Evolutionary conservation across 2,329 filamentous ascomycete genomes (phyloP).

Genomic region (Alternaria sp.): DNA sequence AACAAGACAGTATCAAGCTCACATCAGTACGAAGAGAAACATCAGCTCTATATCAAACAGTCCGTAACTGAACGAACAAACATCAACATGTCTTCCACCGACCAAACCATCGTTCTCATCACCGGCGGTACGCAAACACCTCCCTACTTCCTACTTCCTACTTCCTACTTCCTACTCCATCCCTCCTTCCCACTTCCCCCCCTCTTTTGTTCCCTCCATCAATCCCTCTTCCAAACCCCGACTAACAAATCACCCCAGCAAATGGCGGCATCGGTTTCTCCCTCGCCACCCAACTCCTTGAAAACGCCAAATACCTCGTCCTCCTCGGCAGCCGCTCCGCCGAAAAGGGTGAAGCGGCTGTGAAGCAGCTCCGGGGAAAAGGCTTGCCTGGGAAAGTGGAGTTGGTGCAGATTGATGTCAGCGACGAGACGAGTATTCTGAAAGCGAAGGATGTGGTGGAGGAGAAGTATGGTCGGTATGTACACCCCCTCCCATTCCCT

Average conservation of each 20-base stretch:
- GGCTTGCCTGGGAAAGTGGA: constrained; percentile 38
- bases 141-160: neutral
- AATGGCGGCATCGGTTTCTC: constrained; percentile 58
- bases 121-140: constrained; percentile 40
- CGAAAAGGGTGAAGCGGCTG: constrained; percentile 30
- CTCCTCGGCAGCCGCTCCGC: constrained; percentile 23
- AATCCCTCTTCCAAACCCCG: neutral
- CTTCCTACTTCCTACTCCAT: neutral
- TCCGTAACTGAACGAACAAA: neutral
- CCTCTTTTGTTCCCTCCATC: neutral
- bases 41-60: neutral
- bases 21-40: neutral
- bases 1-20: neutral
- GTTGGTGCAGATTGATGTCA: constrained; percentile 51
- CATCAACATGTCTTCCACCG: constrained; percentile 1
- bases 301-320: constrained; percentile 37
- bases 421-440: constrained; percentile 49
- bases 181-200: neutral
- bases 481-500: neutral
- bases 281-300: constrained; percentile 48
- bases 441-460: constrained; percentile 39
- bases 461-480: constrained; percentile 29
- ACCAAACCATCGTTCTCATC: constrained; percentile 40
- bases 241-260: constrained; percentile 17
- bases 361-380: constrained; percentile 26